Percentiles rank a stretch among this genome's conserved stretches.
Evolutionary conservation across 495 filamentous ascomycete genomes (phyloP).

Genomic region (Penicillium herquei): DNA sequence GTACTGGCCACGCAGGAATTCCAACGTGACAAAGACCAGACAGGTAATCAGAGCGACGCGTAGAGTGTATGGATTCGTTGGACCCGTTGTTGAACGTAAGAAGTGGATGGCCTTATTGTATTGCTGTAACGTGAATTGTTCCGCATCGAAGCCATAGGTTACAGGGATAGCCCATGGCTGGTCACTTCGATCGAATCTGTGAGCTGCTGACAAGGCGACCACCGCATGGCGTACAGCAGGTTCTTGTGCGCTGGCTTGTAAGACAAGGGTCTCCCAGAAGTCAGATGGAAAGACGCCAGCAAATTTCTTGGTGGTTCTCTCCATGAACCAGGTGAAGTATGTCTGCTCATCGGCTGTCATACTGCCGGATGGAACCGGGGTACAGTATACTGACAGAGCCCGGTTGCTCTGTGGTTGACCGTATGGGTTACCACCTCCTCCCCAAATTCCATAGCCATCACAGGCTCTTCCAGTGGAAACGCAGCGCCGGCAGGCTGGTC

Average conservation of each 20-base stretch:
- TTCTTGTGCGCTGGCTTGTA: constrained; percentile 61
- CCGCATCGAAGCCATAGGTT: constrained; percentile 6
- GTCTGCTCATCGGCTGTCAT: constrained; percentile 44
- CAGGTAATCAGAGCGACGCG: constrained; percentile 50
- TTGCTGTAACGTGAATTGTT: constrained; percentile 20
- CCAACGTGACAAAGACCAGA: constrained; percentile 50
- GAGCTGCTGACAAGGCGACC: constrained; percentile 61
- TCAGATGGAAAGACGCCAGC: constrained; percentile 62
- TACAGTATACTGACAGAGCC: constrained; percentile 18
- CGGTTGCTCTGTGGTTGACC: constrained; percentile 24
- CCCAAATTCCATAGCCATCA: constrained; percentile 58
- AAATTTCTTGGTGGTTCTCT: constrained; percentile 55
- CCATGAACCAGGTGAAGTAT: constrained; percentile 60
- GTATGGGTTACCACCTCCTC: constrained; percentile 37
- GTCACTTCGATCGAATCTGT: constrained; percentile 38
- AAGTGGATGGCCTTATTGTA: constrained; percentile 25
- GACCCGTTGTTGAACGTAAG: constrained; percentile 1
- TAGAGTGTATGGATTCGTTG: constrained; percentile 8
- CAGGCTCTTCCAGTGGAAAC: constrained; percentile 54
- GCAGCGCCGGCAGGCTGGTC: constrained; percentile 54
- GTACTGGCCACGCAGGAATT: constrained; percentile 49
- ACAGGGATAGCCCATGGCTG: constrained; percentile 4
- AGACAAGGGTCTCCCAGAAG: constrained; percentile 56
- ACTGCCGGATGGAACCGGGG: constrained; percentile 19
- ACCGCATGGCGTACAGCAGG: constrained; percentile 64